These are phyloP conservation scores for Pseudoneurospora amorphoporcata DNA, from an alignment of 495 filamentous ascomycete species.

Conservation along the genomic window DNA sequence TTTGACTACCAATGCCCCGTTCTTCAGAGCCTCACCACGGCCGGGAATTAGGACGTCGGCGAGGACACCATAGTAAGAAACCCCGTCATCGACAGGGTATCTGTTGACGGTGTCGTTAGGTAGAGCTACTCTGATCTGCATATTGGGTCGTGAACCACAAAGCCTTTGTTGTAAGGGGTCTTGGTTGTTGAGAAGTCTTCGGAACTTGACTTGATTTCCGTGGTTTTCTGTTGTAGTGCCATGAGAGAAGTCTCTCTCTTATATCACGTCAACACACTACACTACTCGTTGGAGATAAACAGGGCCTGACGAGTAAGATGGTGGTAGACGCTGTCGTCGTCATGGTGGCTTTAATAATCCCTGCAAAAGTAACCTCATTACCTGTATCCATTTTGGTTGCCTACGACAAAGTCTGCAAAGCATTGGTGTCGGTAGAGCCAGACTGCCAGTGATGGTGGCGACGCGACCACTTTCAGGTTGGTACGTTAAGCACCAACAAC, in stretches of 20 bases:
- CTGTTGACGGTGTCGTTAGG: background rate
- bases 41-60: slow-evolving; percentile 37
- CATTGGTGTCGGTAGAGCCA: background rate
- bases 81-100: background rate
- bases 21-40: slow-evolving; percentile 25
- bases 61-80: background rate
- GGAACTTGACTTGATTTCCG: background rate
- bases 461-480: background rate
- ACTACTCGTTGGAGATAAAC: background rate
- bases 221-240: background rate
- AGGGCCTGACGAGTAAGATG: background rate
- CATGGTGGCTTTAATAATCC: background rate
- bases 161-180: background rate
- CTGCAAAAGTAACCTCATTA: background rate
- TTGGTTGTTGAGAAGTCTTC: background rate
- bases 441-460: background rate
- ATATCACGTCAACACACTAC: background rate
- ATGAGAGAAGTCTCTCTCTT: background rate
- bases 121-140: background rate
- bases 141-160: background rate
- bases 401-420: background rate
- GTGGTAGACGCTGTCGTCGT: background rate
- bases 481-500: background rate
- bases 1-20: slow-evolving; percentile 33
- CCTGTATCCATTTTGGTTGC: background rate